Conservation (phyloP, 352 stramenopile species). For the Globisporangium polare region DNA sequence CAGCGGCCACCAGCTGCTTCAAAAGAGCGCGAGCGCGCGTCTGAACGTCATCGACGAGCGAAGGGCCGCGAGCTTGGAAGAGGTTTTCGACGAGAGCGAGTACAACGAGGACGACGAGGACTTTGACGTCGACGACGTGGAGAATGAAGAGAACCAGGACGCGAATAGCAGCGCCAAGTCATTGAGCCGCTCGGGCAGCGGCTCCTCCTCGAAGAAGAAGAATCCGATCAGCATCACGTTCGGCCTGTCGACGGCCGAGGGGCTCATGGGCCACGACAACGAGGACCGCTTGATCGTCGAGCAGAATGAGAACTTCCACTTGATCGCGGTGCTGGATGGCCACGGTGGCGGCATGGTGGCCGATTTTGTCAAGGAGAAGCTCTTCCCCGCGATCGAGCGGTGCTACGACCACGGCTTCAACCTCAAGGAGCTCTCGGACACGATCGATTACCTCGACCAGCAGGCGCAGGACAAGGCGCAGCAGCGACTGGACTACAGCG, state of each 20-base stretch:
- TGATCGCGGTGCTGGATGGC: conserved; percentile 73
- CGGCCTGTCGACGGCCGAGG: conserved; percentile 40
- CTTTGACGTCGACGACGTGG: not conserved
- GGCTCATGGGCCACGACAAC: conserved; percentile 53
- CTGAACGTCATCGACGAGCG: not conserved
- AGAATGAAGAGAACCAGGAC: conserved; percentile 14
- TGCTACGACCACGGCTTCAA: conserved; percentile 37
- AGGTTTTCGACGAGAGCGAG: conserved; percentile 14
- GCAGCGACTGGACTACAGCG: conserved; percentile 46
- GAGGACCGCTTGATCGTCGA: conserved; percentile 62
- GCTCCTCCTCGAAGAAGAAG: conserved; percentile 9
- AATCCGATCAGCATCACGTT: conserved; percentile 40
- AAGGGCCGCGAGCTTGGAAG: not conserved
- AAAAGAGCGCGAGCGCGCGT: not conserved
- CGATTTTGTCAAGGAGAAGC: conserved; percentile 46
- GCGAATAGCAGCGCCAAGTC: not conserved
- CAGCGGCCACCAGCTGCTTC: not conserved
- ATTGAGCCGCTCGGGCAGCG: not conserved
- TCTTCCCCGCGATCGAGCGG: conserved; percentile 42
- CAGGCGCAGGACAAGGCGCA: conserved; percentile 37
- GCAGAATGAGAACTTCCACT: conserved; percentile 46
- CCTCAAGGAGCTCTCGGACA: conserved; percentile 25
- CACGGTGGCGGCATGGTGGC: conserved; percentile 59
- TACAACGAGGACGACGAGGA: conserved; percentile 3
- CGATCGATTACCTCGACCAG: conserved; percentile 46